Percentiles rank a stretch among this genome's conserved stretches.
phyloP scores from a whole-genome alignment of 2,329 filamentous ascomycete genomes.

The Pseudopyricularia javanii region DNA sequence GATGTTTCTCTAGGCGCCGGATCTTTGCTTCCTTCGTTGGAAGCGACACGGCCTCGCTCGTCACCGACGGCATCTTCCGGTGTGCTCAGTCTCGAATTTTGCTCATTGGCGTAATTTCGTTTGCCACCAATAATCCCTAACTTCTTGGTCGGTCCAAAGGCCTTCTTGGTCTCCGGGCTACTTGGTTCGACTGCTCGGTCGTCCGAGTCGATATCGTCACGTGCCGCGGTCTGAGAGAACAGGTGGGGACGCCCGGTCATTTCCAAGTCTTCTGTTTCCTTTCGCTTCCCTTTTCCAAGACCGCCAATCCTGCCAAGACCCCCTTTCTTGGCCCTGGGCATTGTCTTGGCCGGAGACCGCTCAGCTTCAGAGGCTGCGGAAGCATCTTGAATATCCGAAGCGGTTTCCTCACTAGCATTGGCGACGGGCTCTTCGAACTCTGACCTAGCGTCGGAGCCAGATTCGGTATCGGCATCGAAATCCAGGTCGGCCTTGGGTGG shows the following conservation, averaged over 20 bases:
- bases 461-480: slow-evolving; percentile 1
- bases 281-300: slow-evolving; percentile 8
- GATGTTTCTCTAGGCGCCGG: slow-evolving; percentile 24
- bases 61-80: slow-evolving; percentile 7
- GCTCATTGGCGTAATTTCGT: slow-evolving; percentile 3
- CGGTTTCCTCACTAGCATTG: slow-evolving; percentile 20
- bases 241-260: neutral
- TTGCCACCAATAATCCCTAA: slow-evolving; percentile 23
- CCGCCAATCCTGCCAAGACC: slow-evolving; percentile 30
- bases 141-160: slow-evolving; percentile 6
- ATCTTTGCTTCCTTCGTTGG: slow-evolving; percentile 12
- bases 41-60: neutral
- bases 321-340: slow-evolving; percentile 4
- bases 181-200: neutral
- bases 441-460: neutral
- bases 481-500: slow-evolving; percentile 10
- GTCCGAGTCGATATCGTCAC: neutral
- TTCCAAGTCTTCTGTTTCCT: neutral
- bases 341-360: slow-evolving; percentile 11
- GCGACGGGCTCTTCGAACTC: slow-evolving; percentile 12
- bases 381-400: slow-evolving; percentile 30
- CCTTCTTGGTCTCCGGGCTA: slow-evolving; percentile 5
- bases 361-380: slow-evolving; percentile 21
- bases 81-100: slow-evolving; percentile 2
- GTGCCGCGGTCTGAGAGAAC: neutral